These are phyloP conservation scores for Didymellaceae sp. DNA, from an alignment of 2,329 filamentous ascomycete genomes.

Conservation along the genomic window DNA sequence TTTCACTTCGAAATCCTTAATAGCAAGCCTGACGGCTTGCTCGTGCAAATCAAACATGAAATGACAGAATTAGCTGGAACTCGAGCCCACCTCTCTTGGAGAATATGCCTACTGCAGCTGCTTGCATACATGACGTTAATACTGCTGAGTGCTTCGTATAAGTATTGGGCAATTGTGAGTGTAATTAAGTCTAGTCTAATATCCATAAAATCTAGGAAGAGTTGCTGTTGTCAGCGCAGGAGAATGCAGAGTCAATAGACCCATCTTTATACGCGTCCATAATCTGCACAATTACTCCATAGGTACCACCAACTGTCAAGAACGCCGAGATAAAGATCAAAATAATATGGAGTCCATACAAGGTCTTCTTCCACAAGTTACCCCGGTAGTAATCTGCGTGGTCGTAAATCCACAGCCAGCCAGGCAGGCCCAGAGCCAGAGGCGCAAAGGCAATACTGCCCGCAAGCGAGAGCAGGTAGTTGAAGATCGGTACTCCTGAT, in stretches of 20 bases:
- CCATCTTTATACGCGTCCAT: slow-evolving; percentile 59
- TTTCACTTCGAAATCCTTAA: too few relatives aligned
- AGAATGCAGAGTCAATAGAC: slow-evolving; percentile 50
- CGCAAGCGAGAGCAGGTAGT: slow-evolving; percentile 58
- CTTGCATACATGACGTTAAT: too few relatives aligned
- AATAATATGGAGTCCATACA: slow-evolving; percentile 52
- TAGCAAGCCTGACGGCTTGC: too few relatives aligned
- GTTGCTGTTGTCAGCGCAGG: slow-evolving; percentile 42
- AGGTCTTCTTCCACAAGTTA: slow-evolving; percentile 38
- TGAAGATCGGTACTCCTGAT: slow-evolving; percentile 63
- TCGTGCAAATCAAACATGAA: too few relatives aligned
- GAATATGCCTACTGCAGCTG: too few relatives aligned
- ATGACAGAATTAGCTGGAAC: too few relatives aligned
- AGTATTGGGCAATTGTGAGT: too few relatives aligned
- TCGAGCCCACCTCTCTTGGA: too few relatives aligned
- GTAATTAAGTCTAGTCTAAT: too few relatives aligned
- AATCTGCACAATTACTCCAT: slow-evolving; percentile 59
- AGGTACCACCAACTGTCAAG: slow-evolving; percentile 58
- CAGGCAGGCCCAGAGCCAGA: slow-evolving; percentile 57
- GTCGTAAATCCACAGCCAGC: slow-evolving; percentile 60
- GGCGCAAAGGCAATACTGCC: slow-evolving; percentile 61
- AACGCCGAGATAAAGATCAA: slow-evolving; percentile 57
- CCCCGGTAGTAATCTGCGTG: slow-evolving; percentile 53
- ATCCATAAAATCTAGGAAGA: slow-evolving; percentile 21
- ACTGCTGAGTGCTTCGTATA: too few relatives aligned